Conservation (phyloP, 352 stramenopile species). For the Pythium apleroticum region DNA sequence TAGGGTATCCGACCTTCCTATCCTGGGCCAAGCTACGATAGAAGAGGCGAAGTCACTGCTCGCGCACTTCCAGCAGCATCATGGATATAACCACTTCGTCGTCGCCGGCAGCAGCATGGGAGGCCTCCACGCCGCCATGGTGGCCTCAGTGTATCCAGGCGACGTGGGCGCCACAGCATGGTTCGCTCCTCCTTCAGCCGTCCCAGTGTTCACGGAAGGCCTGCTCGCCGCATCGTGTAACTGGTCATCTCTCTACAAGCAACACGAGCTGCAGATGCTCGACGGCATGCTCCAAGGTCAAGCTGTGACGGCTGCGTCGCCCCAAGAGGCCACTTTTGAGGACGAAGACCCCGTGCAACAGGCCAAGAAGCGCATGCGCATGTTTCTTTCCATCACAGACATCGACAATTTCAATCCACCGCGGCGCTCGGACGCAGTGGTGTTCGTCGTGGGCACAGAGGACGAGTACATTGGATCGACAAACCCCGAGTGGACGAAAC, state of each 20-base stretch:
- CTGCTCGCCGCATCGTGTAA: constrained; percentile 79
- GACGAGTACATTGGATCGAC: constrained; percentile 75
- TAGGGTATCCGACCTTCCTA: constrained; percentile 51
- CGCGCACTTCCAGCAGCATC: constrained; percentile 51
- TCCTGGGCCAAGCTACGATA: constrained; percentile 79
- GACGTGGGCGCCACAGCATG: constrained; percentile 67
- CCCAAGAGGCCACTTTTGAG: constrained; percentile 22
- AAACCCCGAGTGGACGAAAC: constrained; percentile 55
- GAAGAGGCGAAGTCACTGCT: constrained; percentile 80
- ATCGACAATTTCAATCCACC: constrained; percentile 80
- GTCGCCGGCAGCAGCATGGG: constrained; percentile 79
- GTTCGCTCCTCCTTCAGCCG: constrained; percentile 68
- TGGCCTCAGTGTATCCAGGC: constrained; percentile 65
- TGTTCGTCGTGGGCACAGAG: constrained; percentile 77
- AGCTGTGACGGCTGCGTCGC: constrained; percentile 18
- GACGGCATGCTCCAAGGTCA: constrained; percentile 61
- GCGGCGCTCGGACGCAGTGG: constrained; percentile 58
- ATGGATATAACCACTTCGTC: constrained; percentile 58
- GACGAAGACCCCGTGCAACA: constrained; percentile 59
- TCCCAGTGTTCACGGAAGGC: constrained; percentile 71
- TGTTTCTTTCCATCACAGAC: constrained; percentile 80
- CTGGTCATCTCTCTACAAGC: constrained; percentile 68
- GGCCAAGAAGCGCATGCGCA: constrained; percentile 74
- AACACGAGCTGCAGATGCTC: constrained; percentile 61
- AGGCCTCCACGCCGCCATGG: constrained; percentile 74